Percentiles rank a stretch among this genome's conserved stretches.
phyloP scores from a whole-genome alignment of 805 yeast genomes.

The Candida qinlingensis region DNA sequence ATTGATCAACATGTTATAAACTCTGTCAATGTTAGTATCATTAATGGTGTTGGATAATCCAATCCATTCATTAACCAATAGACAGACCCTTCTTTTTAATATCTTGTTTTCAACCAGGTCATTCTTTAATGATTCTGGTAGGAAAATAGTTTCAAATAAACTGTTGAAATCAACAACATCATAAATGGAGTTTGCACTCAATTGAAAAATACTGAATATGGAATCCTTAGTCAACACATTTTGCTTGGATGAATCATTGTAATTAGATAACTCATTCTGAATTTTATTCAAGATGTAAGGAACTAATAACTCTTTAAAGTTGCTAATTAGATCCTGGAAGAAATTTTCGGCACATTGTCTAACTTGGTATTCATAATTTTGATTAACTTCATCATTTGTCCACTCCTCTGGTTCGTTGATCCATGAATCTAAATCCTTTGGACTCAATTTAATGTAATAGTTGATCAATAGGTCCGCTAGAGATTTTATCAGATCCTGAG shows the following conservation, averaged over 20 bases:
- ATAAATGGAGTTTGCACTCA: slow-evolving; percentile 61
- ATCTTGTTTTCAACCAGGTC: slow-evolving; percentile 50
- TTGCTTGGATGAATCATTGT: slow-evolving; percentile 29
- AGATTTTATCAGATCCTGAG: slow-evolving; percentile 47
- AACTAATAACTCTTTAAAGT: slow-evolving; percentile 51
- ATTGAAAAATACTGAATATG: slow-evolving; percentile 75
- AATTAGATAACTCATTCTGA: slow-evolving; percentile 31
- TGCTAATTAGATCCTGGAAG: slow-evolving; percentile 65
- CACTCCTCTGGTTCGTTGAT: slow-evolving; percentile 86
- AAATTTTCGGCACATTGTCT: slow-evolving; percentile 85
- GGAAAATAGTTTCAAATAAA: slow-evolving; percentile 49
- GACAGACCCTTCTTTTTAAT: slow-evolving; percentile 69
- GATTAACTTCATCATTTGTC: slow-evolving; percentile 72
- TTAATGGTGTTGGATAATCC: slow-evolving; percentile 49
- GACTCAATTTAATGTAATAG: slow-evolving; percentile 70
- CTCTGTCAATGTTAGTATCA: slow-evolving; percentile 46
- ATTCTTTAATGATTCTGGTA: slow-evolving; percentile 53
- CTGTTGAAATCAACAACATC: slow-evolving; percentile 65
- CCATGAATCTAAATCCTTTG: slow-evolving; percentile 81
- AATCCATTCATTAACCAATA: slow-evolving; percentile 79
- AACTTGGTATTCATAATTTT: slow-evolving; percentile 78
- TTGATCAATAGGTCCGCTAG: slow-evolving; percentile 63
- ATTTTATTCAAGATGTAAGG: slow-evolving; percentile 59
- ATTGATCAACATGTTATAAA: slow-evolving; percentile 52
- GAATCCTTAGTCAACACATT: slow-evolving; percentile 73